Evolutionary conservation across 371 early-diverging fungal species (phyloP).

Genomic region (Rhizopus arrhizus): DNA sequence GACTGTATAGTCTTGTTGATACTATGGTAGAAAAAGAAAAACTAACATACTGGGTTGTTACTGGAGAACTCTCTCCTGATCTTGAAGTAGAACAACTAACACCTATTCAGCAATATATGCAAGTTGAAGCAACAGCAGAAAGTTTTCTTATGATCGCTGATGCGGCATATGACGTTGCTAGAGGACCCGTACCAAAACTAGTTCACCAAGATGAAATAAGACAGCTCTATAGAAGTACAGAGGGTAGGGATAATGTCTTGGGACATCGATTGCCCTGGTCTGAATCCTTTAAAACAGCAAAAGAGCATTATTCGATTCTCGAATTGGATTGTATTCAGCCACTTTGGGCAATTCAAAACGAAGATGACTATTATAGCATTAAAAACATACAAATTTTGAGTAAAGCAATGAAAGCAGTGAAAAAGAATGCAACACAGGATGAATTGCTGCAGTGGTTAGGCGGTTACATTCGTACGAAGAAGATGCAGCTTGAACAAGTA

Average conservation of each 20-base stretch:
- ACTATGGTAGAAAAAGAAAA: background rate
- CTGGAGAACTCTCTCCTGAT: background rate
- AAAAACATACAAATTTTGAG: background rate
- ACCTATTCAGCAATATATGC: background rate
- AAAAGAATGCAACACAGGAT: background rate
- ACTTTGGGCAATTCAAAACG: background rate
- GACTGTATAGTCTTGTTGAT: background rate
- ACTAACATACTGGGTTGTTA: background rate
- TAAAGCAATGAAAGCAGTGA: background rate
- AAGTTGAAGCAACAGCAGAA: background rate
- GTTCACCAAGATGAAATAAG: background rate
- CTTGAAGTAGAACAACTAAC: background rate
- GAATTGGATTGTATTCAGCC: background rate
- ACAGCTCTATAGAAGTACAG: background rate
- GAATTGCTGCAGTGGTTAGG: background rate
- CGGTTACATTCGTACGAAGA: background rate
- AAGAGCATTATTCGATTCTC: background rate
- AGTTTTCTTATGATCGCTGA: background rate
- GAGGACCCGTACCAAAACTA: background rate
- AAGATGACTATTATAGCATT: background rate
- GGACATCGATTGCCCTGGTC: background rate
- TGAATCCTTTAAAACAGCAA: background rate
- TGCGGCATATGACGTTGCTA: background rate
- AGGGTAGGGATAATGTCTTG: background rate
- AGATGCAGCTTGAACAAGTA: too few relatives aligned